Evolutionary conservation across 2,329 filamentous ascomycete genomes (phyloP).

Genomic region (Pseudogymnoascus sp.): DNA sequence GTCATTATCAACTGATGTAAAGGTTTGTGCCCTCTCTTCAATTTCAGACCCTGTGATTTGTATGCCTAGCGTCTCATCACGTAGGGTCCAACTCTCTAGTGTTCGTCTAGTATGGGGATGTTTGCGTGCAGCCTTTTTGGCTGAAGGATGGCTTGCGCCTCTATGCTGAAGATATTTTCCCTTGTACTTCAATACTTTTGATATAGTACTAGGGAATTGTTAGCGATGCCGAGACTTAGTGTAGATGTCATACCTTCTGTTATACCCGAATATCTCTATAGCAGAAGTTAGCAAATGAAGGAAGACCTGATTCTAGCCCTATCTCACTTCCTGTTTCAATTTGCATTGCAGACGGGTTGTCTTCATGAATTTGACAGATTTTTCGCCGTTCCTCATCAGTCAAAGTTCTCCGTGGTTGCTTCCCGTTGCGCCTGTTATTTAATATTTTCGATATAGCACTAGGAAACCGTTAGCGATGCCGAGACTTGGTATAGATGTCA

Average conservation of each 20-base stretch:
- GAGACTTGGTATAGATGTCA: background rate
- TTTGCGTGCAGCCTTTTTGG: too few relatives aligned
- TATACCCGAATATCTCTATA: background rate
- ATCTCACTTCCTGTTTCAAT: background rate
- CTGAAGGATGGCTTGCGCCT: too few relatives aligned
- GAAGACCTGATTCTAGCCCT: background rate
- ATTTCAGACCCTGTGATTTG: background rate
- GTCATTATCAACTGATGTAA: background rate
- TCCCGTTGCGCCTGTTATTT: background rate
- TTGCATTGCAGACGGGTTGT: background rate
- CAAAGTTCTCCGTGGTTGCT: too few relatives aligned
- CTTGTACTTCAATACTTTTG: background rate
- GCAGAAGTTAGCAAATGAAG: background rate
- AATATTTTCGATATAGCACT: background rate
- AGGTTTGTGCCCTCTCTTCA: background rate
- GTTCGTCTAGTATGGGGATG: background rate
- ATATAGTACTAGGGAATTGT: background rate
- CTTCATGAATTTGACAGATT: background rate
- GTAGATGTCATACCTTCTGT: background rate
- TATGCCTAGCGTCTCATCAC: background rate
- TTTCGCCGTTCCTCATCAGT: too few relatives aligned
- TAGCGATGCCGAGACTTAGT: background rate
- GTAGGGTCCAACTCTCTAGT: background rate
- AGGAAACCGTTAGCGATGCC: background rate
- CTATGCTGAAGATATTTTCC: background rate